Evolutionary conservation across 2,329 filamentous ascomycete genomes (phyloP).

Genomic region (Zalaria sp.): DNA sequence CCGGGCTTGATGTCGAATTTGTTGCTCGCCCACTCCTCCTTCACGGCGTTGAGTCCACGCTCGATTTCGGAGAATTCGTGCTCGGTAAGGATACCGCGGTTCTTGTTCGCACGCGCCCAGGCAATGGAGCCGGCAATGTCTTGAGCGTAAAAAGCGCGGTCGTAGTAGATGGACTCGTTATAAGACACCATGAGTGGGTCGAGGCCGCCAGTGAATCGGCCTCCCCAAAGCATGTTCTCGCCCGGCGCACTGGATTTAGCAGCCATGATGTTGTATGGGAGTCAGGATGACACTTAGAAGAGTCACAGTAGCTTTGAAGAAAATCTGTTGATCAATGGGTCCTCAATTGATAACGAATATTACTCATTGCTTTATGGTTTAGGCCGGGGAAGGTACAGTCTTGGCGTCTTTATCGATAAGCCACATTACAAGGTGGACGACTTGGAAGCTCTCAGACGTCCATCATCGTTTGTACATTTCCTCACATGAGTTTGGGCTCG

Average conservation of each 20-base stretch:
- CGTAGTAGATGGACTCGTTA: constrained; percentile 69
- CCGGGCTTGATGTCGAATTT: constrained; percentile 31
- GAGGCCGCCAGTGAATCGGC: constrained; percentile 54
- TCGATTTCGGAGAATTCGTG: constrained; percentile 65
- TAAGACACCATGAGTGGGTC: constrained; percentile 79
- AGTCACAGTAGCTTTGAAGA: too few species aligned
- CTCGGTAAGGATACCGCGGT: constrained; percentile 56
- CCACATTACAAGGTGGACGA: too few species aligned
- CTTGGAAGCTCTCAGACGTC: too few species aligned
- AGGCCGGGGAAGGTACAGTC: too few species aligned
- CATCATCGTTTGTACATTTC: too few species aligned
- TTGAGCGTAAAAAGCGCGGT: constrained; percentile 63
- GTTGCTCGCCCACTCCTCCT: constrained; percentile 32
- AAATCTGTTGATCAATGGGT: too few species aligned
- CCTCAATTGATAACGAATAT: too few species aligned
- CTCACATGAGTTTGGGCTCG: too few species aligned
- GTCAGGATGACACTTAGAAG: too few species aligned
- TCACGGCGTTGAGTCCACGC: constrained; percentile 48
- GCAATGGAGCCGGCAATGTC: constrained; percentile 72
- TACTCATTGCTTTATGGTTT: too few species aligned
- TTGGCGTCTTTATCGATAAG: too few species aligned
- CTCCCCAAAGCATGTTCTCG: constrained; percentile 45
- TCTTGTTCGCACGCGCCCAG: constrained; percentile 66
- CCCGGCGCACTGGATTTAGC: constrained; percentile 11
- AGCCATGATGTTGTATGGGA: too few species aligned